A percentile compares a stretch with the other conserved stretches of the same genome.
These are phyloP conservation scores for Myriangium duriaei DNA, from an alignment of 2,329 filamentous ascomycete genomes.

Conservation along the genomic window DNA sequence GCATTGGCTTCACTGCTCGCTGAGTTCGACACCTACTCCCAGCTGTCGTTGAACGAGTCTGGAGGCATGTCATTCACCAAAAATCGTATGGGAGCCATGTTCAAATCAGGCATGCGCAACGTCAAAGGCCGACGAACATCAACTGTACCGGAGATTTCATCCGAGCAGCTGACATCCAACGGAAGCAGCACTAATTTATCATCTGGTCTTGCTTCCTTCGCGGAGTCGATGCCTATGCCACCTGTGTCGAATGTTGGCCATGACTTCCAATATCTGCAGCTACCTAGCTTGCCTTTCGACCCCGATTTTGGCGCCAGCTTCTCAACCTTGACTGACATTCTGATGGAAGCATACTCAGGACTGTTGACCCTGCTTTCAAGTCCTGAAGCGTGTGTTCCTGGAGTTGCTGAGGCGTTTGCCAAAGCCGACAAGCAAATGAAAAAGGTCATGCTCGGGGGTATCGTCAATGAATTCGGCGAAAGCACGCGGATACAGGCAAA, in stretches of 20 bases:
- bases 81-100: slow-evolving; percentile 52
- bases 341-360: slow-evolving; percentile 82
- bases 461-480: slow-evolving; percentile 90
- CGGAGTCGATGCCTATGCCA: slow-evolving; percentile 11
- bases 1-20: slow-evolving; percentile 71
- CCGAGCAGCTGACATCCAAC: slow-evolving; percentile 21
- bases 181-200: slow-evolving; percentile 10
- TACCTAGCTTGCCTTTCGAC: slow-evolving; percentile 87
- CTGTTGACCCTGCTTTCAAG: slow-evolving; percentile 64
- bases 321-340: slow-evolving; percentile 83
- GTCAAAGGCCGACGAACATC: slow-evolving; percentile 36
- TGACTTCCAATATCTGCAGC: slow-evolving; percentile 78
- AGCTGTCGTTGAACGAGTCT: slow-evolving; percentile 60
- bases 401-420: slow-evolving; percentile 69
- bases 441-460: slow-evolving; percentile 76
- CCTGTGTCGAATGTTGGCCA: slow-evolving; percentile 56
- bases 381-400: slow-evolving; percentile 46
- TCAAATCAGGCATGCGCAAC: slow-evolving; percentile 33
- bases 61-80: slow-evolving; percentile 58
- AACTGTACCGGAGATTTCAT: slow-evolving; percentile 45
- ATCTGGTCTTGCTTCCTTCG: slow-evolving; percentile 8
- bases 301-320: slow-evolving; percentile 97
- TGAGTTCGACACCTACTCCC: slow-evolving; percentile 91
- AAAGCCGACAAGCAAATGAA: slow-evolving; percentile 79
- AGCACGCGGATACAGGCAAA: slow-evolving; percentile 63